phyloP scores from a whole-genome alignment of 2,329 filamentous ascomycete species.

The Aspergillus fijiensis region DNA sequence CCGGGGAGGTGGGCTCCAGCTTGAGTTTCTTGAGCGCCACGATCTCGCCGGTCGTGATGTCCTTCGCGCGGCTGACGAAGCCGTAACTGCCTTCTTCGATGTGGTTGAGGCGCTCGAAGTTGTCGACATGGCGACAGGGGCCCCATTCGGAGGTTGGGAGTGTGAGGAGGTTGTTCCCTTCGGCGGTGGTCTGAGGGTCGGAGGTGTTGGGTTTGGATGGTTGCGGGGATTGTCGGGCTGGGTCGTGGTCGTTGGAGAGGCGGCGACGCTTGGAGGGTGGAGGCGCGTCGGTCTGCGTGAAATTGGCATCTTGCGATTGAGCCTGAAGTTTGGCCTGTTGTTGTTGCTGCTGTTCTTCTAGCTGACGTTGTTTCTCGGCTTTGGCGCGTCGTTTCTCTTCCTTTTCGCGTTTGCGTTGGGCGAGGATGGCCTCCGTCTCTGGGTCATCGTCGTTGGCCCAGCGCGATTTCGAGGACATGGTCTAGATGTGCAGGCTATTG shows the following conservation, averaged over 20 bases:
- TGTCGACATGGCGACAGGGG: conserved; percentile 73
- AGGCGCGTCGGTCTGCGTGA: conserved; percentile 34
- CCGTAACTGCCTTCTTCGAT: conserved; percentile 98
- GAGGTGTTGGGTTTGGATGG: conserved; percentile 45
- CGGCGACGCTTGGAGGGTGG: conserved; percentile 59
- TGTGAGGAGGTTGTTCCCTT: conserved; percentile 63
- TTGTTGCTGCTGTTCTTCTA: conserved; percentile 51
- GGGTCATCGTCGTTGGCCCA: conserved; percentile 80
- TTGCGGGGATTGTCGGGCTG: conserved; percentile 20
- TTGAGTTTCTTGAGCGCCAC: conserved; percentile 95
- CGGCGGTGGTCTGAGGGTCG: conserved; percentile 9
- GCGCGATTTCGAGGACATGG: conserved; percentile 70
- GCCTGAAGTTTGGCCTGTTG: conserved; percentile 24
- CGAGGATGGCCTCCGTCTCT: conserved; percentile 68
- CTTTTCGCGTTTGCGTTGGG: conserved; percentile 74
- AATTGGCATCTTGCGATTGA: conserved; percentile 17
- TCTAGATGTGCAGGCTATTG: conserved; percentile 7
- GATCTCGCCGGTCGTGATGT: conserved; percentile 70
- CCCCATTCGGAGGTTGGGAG: conserved; percentile 70
- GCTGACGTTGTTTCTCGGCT: conserved; percentile 72
- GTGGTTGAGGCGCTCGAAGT: conserved; percentile 89
- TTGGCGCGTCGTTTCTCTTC: conserved; percentile 85
- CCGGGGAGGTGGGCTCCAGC: conserved; percentile 67
- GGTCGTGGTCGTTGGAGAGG: conserved; percentile 54
- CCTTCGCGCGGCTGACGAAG: conserved; percentile 81